Evolutionary conservation across 768 basidiomycete genomes (phyloP), one percentile per base, ranked within the genome.

Genomic region (Kwoniella sp.): DNA sequence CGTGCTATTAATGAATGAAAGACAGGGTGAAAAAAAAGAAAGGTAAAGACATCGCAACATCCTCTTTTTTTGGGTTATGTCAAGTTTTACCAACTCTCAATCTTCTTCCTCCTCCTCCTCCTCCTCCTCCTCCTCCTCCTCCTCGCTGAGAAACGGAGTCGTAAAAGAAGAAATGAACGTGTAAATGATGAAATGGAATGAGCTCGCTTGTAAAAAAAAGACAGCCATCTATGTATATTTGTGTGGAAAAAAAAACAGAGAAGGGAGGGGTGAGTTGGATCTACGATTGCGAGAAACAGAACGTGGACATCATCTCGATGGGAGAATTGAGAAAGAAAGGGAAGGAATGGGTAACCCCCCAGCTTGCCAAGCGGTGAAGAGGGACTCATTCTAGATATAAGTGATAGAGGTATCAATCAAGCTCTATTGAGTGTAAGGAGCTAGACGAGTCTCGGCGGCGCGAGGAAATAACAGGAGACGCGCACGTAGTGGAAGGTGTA

Each of bases 211-310:
- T n/a, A 47, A 47, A 47, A 47, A 5, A 19, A 47, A 47, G 48
- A 49, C 22, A 49, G 40, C 40, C 17, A 44, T 44, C 40, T 49
- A 49, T 49, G 48, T n/a, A n/a, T n/a, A n/a, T n/a, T n/a, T n/a
- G n/a, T n/a, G n/a, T n/a, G n/a, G n/a, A n/a, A n/a, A 17, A 49
- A 22, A 2, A 22, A 10, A 5, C 48, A 49, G 21, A 24, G 22
- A 49, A 49, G 25, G 22, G 48, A 49, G 21, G 17, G 22, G 48
- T 49, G 48, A 49, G 22, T 49, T 49, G 5, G 21, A 24, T 49
- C 48, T 22, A 49, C 48, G 48, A 49, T 22, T 26, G 48, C 15
- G 48, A 24, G 22, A 49, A 6, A 49, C 48, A 24, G 48, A 49
- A 22, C 21, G 22, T 10, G 48, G 17, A 49, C 48, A 49, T 49